Percentiles rank a stretch among this genome's conserved stretches.
Conservation (phyloP, 2,329 filamentous ascomycete species). For the Neurospora sp. region DNA sequence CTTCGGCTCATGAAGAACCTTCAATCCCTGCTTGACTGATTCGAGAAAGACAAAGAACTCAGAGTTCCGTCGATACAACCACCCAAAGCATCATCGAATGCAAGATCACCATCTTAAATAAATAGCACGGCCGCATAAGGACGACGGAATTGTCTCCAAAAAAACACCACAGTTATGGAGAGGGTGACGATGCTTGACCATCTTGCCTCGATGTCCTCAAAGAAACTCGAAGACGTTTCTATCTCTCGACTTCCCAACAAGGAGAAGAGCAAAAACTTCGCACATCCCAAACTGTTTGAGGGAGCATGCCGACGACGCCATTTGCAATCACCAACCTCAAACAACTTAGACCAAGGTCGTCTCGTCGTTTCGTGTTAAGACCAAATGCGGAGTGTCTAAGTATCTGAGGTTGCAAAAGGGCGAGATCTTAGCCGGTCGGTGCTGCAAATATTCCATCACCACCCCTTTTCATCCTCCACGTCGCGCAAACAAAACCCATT, state of each 20-base stretch:
- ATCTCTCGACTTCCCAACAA: background rate
- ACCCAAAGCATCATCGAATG: background rate
- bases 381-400: background rate
- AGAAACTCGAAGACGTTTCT: background rate
- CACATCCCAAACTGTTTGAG: background rate
- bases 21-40: too few relatives aligned
- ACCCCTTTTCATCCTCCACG: too few relatives aligned
- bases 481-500: background rate
- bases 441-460: background rate
- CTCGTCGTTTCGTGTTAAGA: background rate
- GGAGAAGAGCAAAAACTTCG: background rate
- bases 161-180: background rate
- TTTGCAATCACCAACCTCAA: background rate
- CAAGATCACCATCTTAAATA: background rate
- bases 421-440: background rate
- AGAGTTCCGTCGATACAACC: background rate
- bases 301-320: background rate
- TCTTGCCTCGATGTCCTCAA: background rate
- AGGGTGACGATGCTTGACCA: background rate
- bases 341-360: background rate
- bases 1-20: too few relatives aligned
- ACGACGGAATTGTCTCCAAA: background rate
- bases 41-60: background rate
- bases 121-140: background rate
- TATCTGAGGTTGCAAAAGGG: background rate